These are phyloP conservation scores for Pezicula neosporulosa DNA, from an alignment of 2,329 filamentous ascomycete genomes.

Conservation along the genomic window DNA sequence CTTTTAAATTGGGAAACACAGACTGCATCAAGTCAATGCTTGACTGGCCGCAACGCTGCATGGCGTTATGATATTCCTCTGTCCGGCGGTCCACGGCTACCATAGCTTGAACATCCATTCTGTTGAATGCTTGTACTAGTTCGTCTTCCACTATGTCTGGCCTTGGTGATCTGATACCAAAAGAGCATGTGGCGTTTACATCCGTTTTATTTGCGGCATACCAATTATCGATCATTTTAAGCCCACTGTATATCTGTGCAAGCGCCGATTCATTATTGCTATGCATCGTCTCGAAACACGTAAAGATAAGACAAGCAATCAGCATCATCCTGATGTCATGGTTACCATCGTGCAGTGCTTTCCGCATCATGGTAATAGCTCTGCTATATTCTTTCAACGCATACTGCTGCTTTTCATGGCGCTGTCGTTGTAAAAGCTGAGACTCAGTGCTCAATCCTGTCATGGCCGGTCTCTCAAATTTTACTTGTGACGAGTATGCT, in stretches of 20 bases:
- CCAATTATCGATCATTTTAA: slow-evolving; percentile 4
- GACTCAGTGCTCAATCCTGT: slow-evolving; percentile 5
- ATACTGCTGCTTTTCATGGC: slow-evolving; percentile 50
- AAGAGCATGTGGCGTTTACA: not conserved
- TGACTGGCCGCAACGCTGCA: not conserved
- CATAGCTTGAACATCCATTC: slow-evolving; percentile 8
- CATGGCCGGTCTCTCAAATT: slow-evolving; percentile 10
- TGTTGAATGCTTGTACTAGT: slow-evolving; percentile 1
- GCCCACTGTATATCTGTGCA: slow-evolving; percentile 51
- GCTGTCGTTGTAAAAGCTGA: slow-evolving; percentile 29
- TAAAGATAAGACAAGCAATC: slow-evolving; percentile 58
- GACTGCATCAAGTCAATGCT: slow-evolving; percentile 4
- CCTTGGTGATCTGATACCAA: not conserved
- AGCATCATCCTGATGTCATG: slow-evolving; percentile 45
- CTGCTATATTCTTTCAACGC: slow-evolving; percentile 55
- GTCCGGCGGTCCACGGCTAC: slow-evolving; percentile 3
- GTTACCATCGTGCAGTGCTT: slow-evolving; percentile 35
- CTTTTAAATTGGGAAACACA: not conserved
- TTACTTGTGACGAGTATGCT: slow-evolving; percentile 33
- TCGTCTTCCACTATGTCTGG: slow-evolving; percentile 3
- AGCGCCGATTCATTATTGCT: slow-evolving; percentile 59
- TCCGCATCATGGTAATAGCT: slow-evolving; percentile 46
- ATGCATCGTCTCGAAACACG: slow-evolving; percentile 64
- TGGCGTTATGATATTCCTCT: not conserved
- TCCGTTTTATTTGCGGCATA: not conserved